Evolutionary conservation across 23 red algal species (phyloP), one percentile per base, ranked within the genome.

Genomic region (Gracilaria caudata): DNA sequence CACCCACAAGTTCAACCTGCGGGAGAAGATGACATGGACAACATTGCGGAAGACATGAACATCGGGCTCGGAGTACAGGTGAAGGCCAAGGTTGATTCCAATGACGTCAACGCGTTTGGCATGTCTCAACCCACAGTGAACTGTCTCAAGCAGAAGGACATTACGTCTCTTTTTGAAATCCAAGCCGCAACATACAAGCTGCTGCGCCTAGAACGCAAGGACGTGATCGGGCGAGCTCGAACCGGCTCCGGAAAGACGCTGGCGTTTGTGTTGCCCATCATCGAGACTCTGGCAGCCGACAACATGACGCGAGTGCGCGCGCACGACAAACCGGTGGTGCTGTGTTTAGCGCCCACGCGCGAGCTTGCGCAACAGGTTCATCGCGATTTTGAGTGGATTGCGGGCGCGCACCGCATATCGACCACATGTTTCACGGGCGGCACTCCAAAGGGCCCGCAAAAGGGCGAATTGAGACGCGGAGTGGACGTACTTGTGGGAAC

Each of bases 191-290:
- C 96, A 34, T 94, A 81, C 65, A 77, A 94, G 30, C 33, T 78
- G 73, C 60, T 98, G 51, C 77, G 75, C 32, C 21, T 56, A 56
- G 64, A 70, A 34, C 68, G 87, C 21, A 78, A 57, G 29, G 96
- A 98, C 79, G 41, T 98, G 14, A 98, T 98, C 28, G 96, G 92
- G 19, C 76, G 91, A 46, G 89, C 92, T 23, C 86, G 88, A 28
- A 98, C 96, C 35, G 96, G 96, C 70, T 90, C 91, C n/a, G 96
- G 96, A 0, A 98, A 98, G 59, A 98, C 96, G n/a, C 86, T 94
- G 0, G 96, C 96, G 41, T 98, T 98, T 86, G 96, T 94, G 24
- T 37, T 98, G 29, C 96, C 96, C 28, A 92, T 94, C 34, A 86
- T 98, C 33, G 92, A 98, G 68, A 78, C 80, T 16, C 53, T 98